phyloP scores from a whole-genome alignment of 805 yeast species.

The Ogataea ganodermae region DNA sequence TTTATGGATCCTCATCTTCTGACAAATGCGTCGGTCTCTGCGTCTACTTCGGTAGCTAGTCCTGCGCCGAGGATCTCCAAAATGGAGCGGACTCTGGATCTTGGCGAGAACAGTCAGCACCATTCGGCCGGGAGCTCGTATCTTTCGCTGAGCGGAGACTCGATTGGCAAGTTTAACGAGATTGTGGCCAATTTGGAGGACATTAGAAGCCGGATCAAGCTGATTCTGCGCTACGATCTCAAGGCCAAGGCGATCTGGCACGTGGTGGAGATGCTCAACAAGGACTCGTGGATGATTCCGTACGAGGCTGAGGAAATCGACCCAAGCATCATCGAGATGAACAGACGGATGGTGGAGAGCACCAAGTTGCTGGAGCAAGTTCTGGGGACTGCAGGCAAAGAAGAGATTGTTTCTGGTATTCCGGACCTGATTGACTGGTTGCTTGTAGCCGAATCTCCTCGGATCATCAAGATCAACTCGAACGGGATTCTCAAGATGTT shows the following conservation, averaged over 20 bases:
- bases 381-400: constrained; percentile 32
- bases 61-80: not conserved
- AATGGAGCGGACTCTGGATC: not conserved
- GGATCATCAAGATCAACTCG: constrained; percentile 51
- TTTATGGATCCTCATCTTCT: constrained; percentile 21
- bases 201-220: constrained; percentile 41
- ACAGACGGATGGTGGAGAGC: constrained; percentile 47
- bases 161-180: constrained; percentile 39
- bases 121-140: constrained; percentile 9
- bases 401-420: constrained; percentile 47
- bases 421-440: constrained; percentile 52
- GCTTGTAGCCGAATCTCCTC: constrained; percentile 52
- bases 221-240: constrained; percentile 59
- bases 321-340: constrained; percentile 51
- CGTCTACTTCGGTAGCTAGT: constrained; percentile 2
- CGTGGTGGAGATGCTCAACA: constrained; percentile 49
- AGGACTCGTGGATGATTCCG: constrained; percentile 51
- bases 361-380: constrained; percentile 43
- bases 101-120: not conserved
- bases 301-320: constrained; percentile 64
- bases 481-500: constrained; percentile 61
- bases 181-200: constrained; percentile 37
- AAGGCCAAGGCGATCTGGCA: constrained; percentile 54
- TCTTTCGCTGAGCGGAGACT: constrained; percentile 32
- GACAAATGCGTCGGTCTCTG: constrained; percentile 3